Conservation (phyloP, 176 grass and related monocot genomes). For the Rhipidocladum racemiflorum region DNA sequence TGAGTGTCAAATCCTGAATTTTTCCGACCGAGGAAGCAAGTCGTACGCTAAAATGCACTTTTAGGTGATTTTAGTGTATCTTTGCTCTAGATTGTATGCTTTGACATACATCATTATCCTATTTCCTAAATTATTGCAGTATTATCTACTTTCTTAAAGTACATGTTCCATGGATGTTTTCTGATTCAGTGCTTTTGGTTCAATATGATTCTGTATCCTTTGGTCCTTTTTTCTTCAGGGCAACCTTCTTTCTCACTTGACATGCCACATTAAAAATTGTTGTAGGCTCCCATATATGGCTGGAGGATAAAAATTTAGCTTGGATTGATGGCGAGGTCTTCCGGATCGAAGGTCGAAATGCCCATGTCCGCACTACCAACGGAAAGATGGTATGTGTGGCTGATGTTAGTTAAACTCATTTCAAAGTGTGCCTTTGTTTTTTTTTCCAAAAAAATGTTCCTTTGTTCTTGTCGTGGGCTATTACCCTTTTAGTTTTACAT, state of each 20-base stretch:
- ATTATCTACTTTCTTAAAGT: background rate
- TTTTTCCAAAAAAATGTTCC: too few relatives aligned
- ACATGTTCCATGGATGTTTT: background rate
- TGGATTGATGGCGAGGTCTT: slow-evolving; percentile 97
- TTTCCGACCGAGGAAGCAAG: slow-evolving; percentile 20
- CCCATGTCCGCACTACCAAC: slow-evolving; percentile 65
- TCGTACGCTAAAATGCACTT: background rate
- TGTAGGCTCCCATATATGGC: slow-evolving; percentile 89
- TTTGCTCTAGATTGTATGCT: background rate
- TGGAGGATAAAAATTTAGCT: slow-evolving; percentile 66
- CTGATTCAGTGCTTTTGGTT: background rate
- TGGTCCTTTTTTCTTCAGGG: too few relatives aligned
- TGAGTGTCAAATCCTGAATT: too few relatives aligned
- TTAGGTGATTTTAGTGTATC: background rate
- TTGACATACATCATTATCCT: background rate
- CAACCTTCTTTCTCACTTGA: background rate
- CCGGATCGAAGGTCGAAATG: slow-evolving; percentile 64
- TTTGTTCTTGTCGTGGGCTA: background rate
- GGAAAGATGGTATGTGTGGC: slow-evolving; percentile 70
- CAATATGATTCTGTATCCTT: background rate
- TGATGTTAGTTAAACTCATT: too few relatives aligned
- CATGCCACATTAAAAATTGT: slow-evolving; percentile 51
- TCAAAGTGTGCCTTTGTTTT: background rate
- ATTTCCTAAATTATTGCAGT: background rate
- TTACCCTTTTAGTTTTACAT: too few relatives aligned